Percentiles rank a stretch among this genome's conserved stretches.
Conservation (phyloP, 257 asterid genomes). For the Handroanthus guayacan region DNA sequence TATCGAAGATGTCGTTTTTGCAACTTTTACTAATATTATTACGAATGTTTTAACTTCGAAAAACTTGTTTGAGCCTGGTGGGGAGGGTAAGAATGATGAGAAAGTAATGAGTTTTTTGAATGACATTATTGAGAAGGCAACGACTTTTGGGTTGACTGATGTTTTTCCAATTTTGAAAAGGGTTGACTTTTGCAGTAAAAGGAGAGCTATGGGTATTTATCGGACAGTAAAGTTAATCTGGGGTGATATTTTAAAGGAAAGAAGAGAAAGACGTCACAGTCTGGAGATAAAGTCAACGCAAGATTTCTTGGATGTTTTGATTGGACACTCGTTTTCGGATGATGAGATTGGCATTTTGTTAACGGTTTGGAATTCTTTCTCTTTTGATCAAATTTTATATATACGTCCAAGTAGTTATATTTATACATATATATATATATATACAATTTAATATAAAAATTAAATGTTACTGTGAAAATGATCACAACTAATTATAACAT, state of each 20-base stretch:
- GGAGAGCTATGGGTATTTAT: neutral
- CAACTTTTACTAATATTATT: constrained; percentile 10
- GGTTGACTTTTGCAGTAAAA: constrained; percentile 29
- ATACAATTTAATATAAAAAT: no score
- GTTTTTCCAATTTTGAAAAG: constrained; percentile 7
- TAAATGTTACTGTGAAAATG: no score
- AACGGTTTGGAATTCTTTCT: neutral
- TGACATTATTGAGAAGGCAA: neutral
- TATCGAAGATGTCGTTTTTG: constrained; percentile 9
- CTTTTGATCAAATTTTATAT: neutral
- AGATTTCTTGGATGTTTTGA: constrained; percentile 24
- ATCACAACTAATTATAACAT: no score
- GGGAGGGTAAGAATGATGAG: constrained; percentile 1
- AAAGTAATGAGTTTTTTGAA: neutral
- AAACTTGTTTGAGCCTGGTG: neutral
- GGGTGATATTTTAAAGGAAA: constrained; percentile 29
- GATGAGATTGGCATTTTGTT: constrained; percentile 12
- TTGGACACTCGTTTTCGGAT: neutral
- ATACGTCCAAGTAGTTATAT: neutral
- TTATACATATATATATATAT: no score
- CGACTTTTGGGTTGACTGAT: neutral
- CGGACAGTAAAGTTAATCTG: neutral
- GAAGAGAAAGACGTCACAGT: neutral
- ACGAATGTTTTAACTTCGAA: neutral
- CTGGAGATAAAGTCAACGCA: neutral